Conservation (phyloP, 306 rosid genomes). For the Parietaria judaica region DNA sequence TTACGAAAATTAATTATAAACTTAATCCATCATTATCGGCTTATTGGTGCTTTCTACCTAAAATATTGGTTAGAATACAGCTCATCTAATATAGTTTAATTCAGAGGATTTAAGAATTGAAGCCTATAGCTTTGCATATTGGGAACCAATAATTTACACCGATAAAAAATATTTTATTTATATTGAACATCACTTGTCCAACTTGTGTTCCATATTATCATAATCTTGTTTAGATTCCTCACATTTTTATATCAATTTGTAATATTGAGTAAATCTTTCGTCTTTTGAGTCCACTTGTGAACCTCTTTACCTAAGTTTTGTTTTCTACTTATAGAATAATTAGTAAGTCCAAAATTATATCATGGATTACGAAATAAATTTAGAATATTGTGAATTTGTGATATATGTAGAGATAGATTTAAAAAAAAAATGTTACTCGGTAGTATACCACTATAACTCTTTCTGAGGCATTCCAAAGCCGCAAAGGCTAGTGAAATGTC, state of each 20-base stretch:
- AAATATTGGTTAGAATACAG: slow-evolving; percentile 19
- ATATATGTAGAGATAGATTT: too few relatives aligned
- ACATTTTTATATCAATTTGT: neutral
- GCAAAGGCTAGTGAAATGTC: too few relatives aligned
- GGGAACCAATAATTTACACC: too few relatives aligned
- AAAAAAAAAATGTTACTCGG: too few relatives aligned
- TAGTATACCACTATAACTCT: too few relatives aligned
- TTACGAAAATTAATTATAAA: neutral
- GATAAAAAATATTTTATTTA: neutral
- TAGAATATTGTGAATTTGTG: too few relatives aligned
- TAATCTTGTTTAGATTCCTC: slow-evolving; percentile 5
- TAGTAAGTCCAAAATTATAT: too few relatives aligned
- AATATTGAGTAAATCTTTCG: neutral
- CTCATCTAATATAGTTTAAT: slow-evolving; percentile 25
- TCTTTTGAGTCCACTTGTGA: too few relatives aligned
- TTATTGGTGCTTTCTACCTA: slow-evolving; percentile 19
- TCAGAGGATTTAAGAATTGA: neutral
- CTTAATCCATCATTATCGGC: slow-evolving; percentile 16
- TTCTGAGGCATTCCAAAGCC: too few relatives aligned
- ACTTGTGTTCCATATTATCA: slow-evolving; percentile 5
- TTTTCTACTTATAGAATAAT: too few relatives aligned
- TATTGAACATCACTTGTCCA: slow-evolving; percentile 4
- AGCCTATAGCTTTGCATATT: neutral
- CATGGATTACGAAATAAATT: too few relatives aligned
- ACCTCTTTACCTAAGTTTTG: too few relatives aligned